phyloP scores from a whole-genome alignment of 805 yeast genomes.

The Lipomyces yamadae region DNA sequence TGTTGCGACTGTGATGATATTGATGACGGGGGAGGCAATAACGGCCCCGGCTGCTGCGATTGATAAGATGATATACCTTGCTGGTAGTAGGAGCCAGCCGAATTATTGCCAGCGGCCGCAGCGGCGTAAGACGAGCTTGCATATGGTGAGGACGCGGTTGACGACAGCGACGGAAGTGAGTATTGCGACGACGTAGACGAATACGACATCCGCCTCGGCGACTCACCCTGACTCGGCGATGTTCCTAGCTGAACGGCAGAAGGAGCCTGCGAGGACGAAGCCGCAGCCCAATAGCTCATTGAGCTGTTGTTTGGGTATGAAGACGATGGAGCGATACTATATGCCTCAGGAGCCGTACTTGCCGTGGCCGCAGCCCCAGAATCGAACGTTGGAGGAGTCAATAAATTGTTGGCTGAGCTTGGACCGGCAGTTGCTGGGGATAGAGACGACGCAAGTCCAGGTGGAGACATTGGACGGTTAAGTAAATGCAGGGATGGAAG shows the following conservation, averaged over 20 bases:
- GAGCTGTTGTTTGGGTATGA: conserved; percentile 29
- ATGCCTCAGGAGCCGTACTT: conserved; percentile 5
- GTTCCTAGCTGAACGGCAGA: conserved; percentile 15
- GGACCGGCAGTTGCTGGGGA: conserved; percentile 13
- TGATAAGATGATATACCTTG: background rate
- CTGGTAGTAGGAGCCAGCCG: background rate
- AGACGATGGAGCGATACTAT: conserved; percentile 11
- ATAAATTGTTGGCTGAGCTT: conserved; percentile 12
- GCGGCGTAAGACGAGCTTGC: conserved; percentile 2
- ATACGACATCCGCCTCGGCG: conserved; percentile 21
- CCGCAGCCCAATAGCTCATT: conserved; percentile 30
- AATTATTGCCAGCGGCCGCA: conserved; percentile 8
- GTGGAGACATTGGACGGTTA: conserved; percentile 15
- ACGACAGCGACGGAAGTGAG: conserved; percentile 32
- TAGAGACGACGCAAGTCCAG: conserved; percentile 13
- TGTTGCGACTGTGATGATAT: conserved; percentile 14
- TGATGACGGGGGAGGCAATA: conserved; percentile 27
- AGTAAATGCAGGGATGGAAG: conserved; percentile 33
- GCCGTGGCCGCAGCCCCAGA: conserved; percentile 11
- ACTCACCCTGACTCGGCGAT: conserved; percentile 13
- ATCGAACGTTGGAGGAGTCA: conserved; percentile 23
- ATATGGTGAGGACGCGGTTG: conserved; percentile 25
- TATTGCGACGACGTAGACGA: conserved; percentile 31
- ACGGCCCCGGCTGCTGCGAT: conserved; percentile 22
- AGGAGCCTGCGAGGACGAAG: conserved; percentile 22